Evolutionary conservation across 2,329 filamentous ascomycete species (phyloP).

Genomic region (Aspergillus piperis): DNA sequence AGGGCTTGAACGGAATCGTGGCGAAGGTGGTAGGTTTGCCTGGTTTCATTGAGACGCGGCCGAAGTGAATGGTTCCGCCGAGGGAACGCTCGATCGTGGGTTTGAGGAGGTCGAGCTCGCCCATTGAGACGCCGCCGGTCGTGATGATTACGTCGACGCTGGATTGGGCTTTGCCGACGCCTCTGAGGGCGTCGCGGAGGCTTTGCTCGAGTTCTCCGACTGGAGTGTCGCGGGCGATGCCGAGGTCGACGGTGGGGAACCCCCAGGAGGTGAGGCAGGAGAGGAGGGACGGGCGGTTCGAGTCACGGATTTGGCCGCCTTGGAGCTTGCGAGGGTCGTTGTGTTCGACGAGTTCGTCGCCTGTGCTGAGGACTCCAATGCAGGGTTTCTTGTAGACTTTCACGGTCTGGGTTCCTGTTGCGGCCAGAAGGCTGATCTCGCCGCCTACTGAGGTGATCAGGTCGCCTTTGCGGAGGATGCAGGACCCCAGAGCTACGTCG

Average conservation of each 20-base stretch:
- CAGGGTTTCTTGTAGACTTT: slow-evolving; percentile 73
- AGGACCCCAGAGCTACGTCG: slow-evolving; percentile 70
- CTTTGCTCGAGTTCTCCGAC: slow-evolving; percentile 72
- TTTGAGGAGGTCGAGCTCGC: slow-evolving; percentile 93
- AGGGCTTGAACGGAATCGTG: slow-evolving; percentile 68
- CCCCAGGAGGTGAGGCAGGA: slow-evolving; percentile 73
- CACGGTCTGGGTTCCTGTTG: slow-evolving; percentile 73
- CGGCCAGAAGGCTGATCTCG: slow-evolving; percentile 85
- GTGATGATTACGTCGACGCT: slow-evolving; percentile 81
- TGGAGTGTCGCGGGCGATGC: slow-evolving; percentile 65
- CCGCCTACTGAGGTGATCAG: slow-evolving; percentile 84
- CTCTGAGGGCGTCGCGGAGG: slow-evolving; percentile 71
- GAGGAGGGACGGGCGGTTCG: slow-evolving; percentile 84
- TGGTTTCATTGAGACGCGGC: slow-evolving; percentile 95
- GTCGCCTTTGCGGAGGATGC: slow-evolving; percentile 75
- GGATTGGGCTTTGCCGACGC: slow-evolving; percentile 40
- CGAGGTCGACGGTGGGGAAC: slow-evolving; percentile 79
- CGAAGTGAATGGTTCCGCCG: slow-evolving; percentile 93
- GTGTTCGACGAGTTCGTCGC: slow-evolving; percentile 87
- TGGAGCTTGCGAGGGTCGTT: slow-evolving; percentile 61
- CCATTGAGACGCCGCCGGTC: slow-evolving; percentile 95
- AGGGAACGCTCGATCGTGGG: slow-evolving; percentile 89
- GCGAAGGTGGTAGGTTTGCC: slow-evolving; percentile 98
- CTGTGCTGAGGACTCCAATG: slow-evolving; percentile 87
- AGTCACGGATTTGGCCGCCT: slow-evolving; percentile 87